These are phyloP conservation scores for Amauroascus niger DNA, from an alignment of 2,329 filamentous ascomycete genomes.

Conservation along the genomic window DNA sequence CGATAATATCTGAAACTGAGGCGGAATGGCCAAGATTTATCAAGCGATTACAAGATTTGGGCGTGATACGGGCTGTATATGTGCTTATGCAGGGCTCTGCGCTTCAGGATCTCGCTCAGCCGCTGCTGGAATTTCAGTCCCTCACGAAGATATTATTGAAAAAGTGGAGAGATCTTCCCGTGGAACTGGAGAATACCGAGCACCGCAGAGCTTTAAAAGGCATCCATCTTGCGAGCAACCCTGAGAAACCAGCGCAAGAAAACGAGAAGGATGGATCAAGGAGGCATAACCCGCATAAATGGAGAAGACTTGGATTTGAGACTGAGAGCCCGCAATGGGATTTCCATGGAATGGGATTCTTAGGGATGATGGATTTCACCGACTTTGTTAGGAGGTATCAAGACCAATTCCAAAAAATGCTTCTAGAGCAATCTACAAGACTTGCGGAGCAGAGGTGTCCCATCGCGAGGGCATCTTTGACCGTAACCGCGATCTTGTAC, in stretches of 20 bases:
- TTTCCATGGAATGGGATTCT: slow-evolving; percentile 74
- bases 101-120: slow-evolving; percentile 79
- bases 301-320: slow-evolving; percentile 84
- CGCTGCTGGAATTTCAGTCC: slow-evolving; percentile 84
- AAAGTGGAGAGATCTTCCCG: slow-evolving; percentile 76
- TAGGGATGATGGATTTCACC: slow-evolving; percentile 95
- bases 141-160: slow-evolving; percentile 77
- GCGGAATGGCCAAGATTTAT: slow-evolving; percentile 95
- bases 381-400: slow-evolving; percentile 90
- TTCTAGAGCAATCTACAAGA: slow-evolving; percentile 77
- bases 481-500: slow-evolving; percentile 78
- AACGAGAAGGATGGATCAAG: slow-evolving; percentile 46
- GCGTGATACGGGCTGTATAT: slow-evolving; percentile 85
- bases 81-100: slow-evolving; percentile 89
- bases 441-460: slow-evolving; percentile 67
- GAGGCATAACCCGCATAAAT: slow-evolving; percentile 79
- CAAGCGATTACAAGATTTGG: slow-evolving; percentile 83
- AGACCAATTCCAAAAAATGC: slow-evolving; percentile 81
- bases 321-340: slow-evolving; percentile 78
- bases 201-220: slow-evolving; percentile 80
- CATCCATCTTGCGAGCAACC: slow-evolving; percentile 71
- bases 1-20: slow-evolving; percentile 64
- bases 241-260: slow-evolving; percentile 46
- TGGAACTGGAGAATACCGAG: slow-evolving; percentile 79
- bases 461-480: slow-evolving; percentile 73